These are phyloP conservation scores for Plasmodium blacklocki DNA, from an alignment of 169 alveolate genomes.

Conservation along the genomic window DNA sequence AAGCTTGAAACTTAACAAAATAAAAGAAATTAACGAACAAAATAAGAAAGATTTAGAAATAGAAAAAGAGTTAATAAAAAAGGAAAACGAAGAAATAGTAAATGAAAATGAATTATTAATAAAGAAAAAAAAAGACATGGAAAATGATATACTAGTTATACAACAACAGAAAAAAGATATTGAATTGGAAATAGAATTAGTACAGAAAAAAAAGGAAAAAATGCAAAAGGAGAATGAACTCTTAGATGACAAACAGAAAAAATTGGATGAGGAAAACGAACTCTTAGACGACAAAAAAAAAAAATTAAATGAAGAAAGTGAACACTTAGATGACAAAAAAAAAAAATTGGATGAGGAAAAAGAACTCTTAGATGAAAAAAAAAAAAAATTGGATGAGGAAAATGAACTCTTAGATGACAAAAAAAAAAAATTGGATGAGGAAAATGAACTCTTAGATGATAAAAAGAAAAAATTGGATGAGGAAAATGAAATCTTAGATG, in stretches of 20 bases:
- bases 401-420: background rate
- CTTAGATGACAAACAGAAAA: conserved; percentile 7
- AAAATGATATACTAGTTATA: conserved; percentile 8
- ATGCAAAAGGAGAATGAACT: conserved; percentile 5
- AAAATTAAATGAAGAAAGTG: background rate
- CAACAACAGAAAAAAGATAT: conserved; percentile 23
- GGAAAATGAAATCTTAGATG: conserved; percentile 3
- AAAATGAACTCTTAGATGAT: background rate
- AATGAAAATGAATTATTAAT: conserved; percentile 4
- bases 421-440: conserved; percentile 3
- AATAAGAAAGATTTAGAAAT: conserved; percentile 50
- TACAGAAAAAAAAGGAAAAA: conserved; percentile 2
- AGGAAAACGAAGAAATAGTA: conserved; percentile 45
- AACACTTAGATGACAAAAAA: background rate
- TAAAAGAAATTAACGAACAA: conserved; percentile 44
- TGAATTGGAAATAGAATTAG: conserved; percentile 5
- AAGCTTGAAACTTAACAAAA: conserved; percentile 9
- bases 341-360: background rate
- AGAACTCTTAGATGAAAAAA: background rate
- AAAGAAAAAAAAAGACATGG: conserved; percentile 28
- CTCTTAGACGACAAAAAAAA: conserved; percentile 2
- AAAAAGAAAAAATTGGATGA: conserved; percentile 2
- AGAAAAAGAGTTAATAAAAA: conserved; percentile 26
- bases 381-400: conserved; percentile 6
- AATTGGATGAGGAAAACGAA: background rate